phyloP scores from a whole-genome alignment of 2,329 filamentous ascomycete species.

The Aspergillus ochraceus region DNA sequence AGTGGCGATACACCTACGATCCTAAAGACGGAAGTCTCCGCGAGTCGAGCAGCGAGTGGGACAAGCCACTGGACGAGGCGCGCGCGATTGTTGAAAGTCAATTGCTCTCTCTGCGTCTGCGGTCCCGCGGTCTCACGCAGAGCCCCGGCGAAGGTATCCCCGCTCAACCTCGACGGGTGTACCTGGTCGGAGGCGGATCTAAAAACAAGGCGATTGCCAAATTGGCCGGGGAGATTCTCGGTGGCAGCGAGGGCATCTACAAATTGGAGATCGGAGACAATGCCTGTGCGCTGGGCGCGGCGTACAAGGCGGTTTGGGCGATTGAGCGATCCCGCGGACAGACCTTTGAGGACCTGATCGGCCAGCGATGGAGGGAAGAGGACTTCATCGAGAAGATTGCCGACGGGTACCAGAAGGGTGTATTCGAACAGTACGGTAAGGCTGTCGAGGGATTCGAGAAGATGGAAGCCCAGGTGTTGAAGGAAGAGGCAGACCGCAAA shows the following conservation, averaged over 20 bases:
- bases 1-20: constrained; percentile 75
- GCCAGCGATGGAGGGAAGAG: constrained; percentile 79
- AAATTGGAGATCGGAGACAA: constrained; percentile 92
- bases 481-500: constrained; percentile 25
- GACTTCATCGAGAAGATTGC: constrained; percentile 80
- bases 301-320: constrained; percentile 96
- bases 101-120: constrained; percentile 83
- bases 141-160: constrained; percentile 60
- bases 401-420: constrained; percentile 71
- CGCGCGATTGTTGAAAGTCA: constrained; percentile 93
- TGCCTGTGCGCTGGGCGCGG: constrained; percentile 88
- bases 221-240: constrained; percentile 83
- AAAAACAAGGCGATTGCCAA: constrained; percentile 86
- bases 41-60: constrained; percentile 55
- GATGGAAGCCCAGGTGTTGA: constrained; percentile 70
- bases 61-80: constrained; percentile 68
- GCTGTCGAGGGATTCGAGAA: constrained; percentile 74
- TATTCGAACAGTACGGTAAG: constrained; percentile 75
- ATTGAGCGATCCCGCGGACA: constrained; percentile 67
- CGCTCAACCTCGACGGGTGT: constrained; percentile 82
- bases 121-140: constrained; percentile 73
- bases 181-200: constrained; percentile 90
- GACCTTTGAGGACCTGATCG: constrained; percentile 87
- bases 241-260: constrained; percentile 86
- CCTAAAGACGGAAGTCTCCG: constrained; percentile 51